These are phyloP conservation scores for Paxillus ammoniavirescens DNA, from an alignment of 768 basidiomycete species.

Conservation along the genomic window DNA sequence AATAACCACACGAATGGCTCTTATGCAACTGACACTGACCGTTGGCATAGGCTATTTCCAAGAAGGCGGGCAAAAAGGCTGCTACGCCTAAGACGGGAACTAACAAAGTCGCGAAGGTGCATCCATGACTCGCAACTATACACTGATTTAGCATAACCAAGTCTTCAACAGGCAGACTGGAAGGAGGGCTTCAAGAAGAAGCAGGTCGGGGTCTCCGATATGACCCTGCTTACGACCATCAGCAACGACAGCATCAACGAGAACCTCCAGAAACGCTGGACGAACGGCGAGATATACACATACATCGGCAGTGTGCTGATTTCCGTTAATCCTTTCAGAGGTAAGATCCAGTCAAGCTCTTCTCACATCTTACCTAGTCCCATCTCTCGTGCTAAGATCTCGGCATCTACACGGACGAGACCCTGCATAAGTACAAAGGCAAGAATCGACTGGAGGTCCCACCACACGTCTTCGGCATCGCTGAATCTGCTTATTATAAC, in stretches of 20 bases:
- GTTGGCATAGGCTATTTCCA: constrained; percentile 67
- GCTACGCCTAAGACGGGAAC: constrained; percentile 57
- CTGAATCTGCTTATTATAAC: constrained; percentile 96
- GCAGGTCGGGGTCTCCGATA: constrained; percentile 95
- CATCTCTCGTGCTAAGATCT: constrained; percentile 57
- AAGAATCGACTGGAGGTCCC: constrained; percentile 98
- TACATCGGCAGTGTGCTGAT: constrained; percentile 98
- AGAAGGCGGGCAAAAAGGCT: constrained; percentile 88
- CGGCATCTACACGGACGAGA: constrained; percentile 94
- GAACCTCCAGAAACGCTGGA: constrained; percentile 96
- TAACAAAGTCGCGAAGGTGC: constrained; percentile 76
- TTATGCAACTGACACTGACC: constrained; percentile 1
- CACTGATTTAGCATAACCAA: constrained; percentile 9
- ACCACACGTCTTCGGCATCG: constrained; percentile 97
- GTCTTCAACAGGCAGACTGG: constrained; percentile 82
- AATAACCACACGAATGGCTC: neutral
- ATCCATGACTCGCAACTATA: constrained; percentile 3
- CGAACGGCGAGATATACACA: constrained; percentile 94
- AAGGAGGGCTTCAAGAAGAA: constrained; percentile 99
- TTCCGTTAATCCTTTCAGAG: constrained; percentile 98
- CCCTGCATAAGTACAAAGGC: constrained; percentile 81
- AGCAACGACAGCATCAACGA: constrained; percentile 98
- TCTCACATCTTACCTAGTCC: constrained; percentile 6
- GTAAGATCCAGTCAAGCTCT: constrained; percentile 36
- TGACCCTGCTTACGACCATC: constrained; percentile 96